phyloP scores from a whole-genome alignment of 2,329 filamentous ascomycete genomes.

The Ascochyta fabae region DNA sequence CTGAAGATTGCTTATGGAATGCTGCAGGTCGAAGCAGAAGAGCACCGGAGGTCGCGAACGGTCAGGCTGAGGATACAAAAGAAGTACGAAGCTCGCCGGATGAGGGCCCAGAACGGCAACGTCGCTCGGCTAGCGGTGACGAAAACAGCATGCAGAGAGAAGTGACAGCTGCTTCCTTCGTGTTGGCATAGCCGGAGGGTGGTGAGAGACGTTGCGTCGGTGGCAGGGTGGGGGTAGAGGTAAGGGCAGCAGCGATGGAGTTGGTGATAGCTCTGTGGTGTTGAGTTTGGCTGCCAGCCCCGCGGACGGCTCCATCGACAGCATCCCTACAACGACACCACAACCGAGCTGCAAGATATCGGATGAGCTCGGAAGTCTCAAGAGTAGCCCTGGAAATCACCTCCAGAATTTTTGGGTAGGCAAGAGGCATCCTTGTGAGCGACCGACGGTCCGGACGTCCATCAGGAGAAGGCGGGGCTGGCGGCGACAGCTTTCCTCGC shows the following conservation, averaged over 20 bases:
- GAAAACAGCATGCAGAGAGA: background rate
- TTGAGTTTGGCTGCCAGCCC: constrained; percentile 6
- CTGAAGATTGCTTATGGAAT: background rate
- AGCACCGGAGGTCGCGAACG: background rate
- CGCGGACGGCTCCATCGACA: background rate
- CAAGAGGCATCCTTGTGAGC: background rate
- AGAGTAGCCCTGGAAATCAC: background rate
- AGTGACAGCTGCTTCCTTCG: background rate
- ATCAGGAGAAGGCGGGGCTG: constrained; percentile 5
- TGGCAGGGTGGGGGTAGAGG: background rate
- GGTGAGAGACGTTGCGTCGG: background rate
- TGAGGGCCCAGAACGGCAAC: background rate
- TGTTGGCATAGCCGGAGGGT: too few species aligned
- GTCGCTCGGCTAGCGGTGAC: background rate
- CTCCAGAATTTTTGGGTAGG: background rate
- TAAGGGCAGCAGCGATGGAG: background rate
- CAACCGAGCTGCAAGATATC: background rate
- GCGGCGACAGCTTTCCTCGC: background rate
- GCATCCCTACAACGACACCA: constrained; percentile 1
- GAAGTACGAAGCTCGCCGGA: background rate
- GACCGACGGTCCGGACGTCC: background rate
- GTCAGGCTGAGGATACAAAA: background rate
- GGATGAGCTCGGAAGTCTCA: background rate
- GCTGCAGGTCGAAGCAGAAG: background rate
- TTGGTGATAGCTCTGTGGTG: constrained; percentile 9